Evolutionary conservation across 805 yeast species (phyloP).

Genomic region (Ogataea chonburiensis): DNA sequence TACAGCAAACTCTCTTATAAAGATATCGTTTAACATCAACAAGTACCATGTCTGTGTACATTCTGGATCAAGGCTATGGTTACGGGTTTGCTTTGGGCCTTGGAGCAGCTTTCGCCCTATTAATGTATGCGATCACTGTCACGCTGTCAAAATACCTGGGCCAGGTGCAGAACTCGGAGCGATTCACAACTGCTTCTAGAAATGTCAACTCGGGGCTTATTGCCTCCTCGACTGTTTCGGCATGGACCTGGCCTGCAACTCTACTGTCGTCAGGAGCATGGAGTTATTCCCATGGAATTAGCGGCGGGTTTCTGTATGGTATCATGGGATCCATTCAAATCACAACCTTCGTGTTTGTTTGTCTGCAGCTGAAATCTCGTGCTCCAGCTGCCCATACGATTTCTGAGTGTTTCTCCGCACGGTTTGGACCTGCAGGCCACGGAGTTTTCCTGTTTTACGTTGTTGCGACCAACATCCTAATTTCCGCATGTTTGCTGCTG

Average conservation of each 20-base stretch:
- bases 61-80: slow-evolving; percentile 20
- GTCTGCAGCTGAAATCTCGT: slow-evolving; percentile 29
- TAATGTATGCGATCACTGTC: slow-evolving; percentile 28
- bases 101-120: slow-evolving; percentile 32
- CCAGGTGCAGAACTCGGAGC: slow-evolving; percentile 25
- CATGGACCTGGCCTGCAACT: slow-evolving; percentile 34
- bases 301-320: slow-evolving; percentile 31
- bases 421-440: slow-evolving; percentile 30
- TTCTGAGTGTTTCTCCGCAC: slow-evolving; percentile 31
- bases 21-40: too few relatives aligned
- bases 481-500: slow-evolving; percentile 30
- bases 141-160: slow-evolving; percentile 17
- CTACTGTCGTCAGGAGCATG: slow-evolving; percentile 28
- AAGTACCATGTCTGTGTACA: slow-evolving; percentile 3
- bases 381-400: slow-evolving; percentile 32
- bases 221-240: slow-evolving; percentile 25
- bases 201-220: slow-evolving; percentile 20
- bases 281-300: slow-evolving; percentile 26
- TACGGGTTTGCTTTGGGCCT: slow-evolving; percentile 36
- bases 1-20: background rate
- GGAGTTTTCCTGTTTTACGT: slow-evolving; percentile 10
- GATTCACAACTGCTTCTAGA: slow-evolving; percentile 27
- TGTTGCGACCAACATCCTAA: slow-evolving; percentile 26
- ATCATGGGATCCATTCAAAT: slow-evolving; percentile 30
- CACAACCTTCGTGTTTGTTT: slow-evolving; percentile 30